Conservation (phyloP, 257 asterid genomes). For the Primulina tabacum region DNA sequence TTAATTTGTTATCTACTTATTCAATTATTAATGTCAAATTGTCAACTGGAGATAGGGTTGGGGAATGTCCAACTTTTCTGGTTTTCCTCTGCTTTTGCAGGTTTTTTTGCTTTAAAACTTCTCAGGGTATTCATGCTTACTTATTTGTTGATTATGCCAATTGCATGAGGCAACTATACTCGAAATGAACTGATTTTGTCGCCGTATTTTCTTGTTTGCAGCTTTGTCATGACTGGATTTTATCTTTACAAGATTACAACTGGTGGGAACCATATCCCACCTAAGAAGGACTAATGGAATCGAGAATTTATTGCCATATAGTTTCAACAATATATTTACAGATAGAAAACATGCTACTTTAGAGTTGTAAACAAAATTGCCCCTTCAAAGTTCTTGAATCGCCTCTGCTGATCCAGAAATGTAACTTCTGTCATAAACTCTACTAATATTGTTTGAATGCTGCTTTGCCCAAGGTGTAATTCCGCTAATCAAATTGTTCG, state of each 20-base stretch:
- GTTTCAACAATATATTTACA: background rate
- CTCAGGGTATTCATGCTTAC: background rate
- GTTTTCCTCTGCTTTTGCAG: background rate
- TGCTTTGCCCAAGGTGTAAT: background rate
- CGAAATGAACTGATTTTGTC: background rate
- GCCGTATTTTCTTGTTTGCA: slow-evolving; percentile 35
- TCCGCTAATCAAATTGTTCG: background rate
- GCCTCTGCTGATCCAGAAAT: too few relatives aligned
- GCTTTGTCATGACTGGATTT: slow-evolving; percentile 67
- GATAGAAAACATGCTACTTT: background rate
- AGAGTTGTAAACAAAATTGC: background rate
- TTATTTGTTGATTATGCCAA: background rate
- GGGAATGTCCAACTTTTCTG: background rate
- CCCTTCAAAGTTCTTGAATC: background rate
- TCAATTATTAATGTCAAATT: background rate
- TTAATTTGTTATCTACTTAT: background rate
- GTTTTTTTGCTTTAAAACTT: background rate
- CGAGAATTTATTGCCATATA: background rate
- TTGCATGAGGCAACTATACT: background rate
- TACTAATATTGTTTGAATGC: too few relatives aligned
- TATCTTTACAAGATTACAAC: slow-evolving; percentile 70
- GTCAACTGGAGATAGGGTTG: background rate
- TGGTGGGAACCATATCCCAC: slow-evolving; percentile 76
- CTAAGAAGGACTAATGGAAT: slow-evolving; percentile 52
- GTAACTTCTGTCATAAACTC: too few relatives aligned